Base-by-base conservation (phyloP, 306 rosid species). In the Pterocarpus macrocarpus region DNA sequence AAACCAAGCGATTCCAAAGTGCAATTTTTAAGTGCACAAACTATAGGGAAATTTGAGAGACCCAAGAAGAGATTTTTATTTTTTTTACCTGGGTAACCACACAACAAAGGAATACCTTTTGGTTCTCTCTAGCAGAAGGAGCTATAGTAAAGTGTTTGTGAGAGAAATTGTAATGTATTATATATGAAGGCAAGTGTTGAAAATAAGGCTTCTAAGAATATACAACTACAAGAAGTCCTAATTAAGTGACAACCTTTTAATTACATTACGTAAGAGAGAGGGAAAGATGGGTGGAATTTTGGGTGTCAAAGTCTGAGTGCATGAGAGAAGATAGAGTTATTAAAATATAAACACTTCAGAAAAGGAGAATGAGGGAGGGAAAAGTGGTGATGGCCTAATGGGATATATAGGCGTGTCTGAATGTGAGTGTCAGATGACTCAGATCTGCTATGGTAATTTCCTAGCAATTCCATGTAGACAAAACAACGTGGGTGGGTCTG, bases 401-500 rank as follows among this genome's bases (percentile, higher is more conserved):
- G 10, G 47, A 43, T 43, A 43, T 38, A 38, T 22, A 22, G 28
- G 28, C 28, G 28, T 22, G 28, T 22, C 28, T 22, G 28, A 22
- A 22, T 22, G 28, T 22, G 28, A 0, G 28, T 0, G 28, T 22
- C 28, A 72, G 30, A 78, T 5, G 73, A 87, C 82, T 70, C 79
- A 91, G 90, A 87, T 91, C 83, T 83, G 90, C 69, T 64, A 80
- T 11, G 87, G 58, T 80, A 67, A 84, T 65, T 85, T 84, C 83
- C 79, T 80, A 63, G 77, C 87, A 80, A 76, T 84, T 86, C 79
- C 86, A 85, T 79, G 89, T 75, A 88, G 92, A 90, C 92, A 90
- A 73, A 78, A 81, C 66, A 88, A 91, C 89, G 93, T 84, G 90
- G 86, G 89, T 89, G 89, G 89, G 86, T 85, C 88, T 84, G 15